Base-by-base conservation (phyloP, 495 filamentous ascomycete species). In the Penicillium turbatum region DNA sequence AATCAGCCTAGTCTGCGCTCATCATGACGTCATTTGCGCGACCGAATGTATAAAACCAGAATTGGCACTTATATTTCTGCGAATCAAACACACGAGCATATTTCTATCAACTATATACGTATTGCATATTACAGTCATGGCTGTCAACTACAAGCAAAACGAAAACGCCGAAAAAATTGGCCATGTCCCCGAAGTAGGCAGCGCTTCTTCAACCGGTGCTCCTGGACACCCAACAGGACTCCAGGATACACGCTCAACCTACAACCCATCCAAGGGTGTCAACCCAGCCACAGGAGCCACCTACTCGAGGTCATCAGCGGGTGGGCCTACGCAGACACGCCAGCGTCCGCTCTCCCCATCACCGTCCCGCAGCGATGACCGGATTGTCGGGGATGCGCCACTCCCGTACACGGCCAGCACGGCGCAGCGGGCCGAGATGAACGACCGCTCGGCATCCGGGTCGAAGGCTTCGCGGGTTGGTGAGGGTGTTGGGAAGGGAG, bases 151-250 rank as follows among this genome's bases (percentile, higher is more conserved):
- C 19, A 12, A 31, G 10, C 10, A 15, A 7, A 39, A 46, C 32
- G 46, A 51, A 24, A 45, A 17, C 6, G 26, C 26, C 41, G n/a
- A 44, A 17, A 13, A 32, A 15, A 54, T 35, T 32, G 35, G 49
- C 32, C 16, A 44, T 16, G 29, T n/a, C n/a, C n/a, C 9, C 32
- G 45, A 45, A 34, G 40, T 56, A 5, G 53, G 55, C 7, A 50
- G 55, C 0, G 69, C 60, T 9, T 67, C 69, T 1, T 72, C 69
- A 13, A 70, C 67, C 9, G 69, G 69, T 0, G 57, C 67, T 3
- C 59, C 65, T 3, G 67, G 65, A 7, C 36, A 53, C 8, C 65
- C 68, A 3, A 50, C 60, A 0, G 49, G 48, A 9, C 15, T 51
- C 1, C 36, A 40, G 9, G 66, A 67, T 39, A 19, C 51, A 4